Conservation (phyloP, 23 red algal species). For the Gracilaria domingensis region DNA sequence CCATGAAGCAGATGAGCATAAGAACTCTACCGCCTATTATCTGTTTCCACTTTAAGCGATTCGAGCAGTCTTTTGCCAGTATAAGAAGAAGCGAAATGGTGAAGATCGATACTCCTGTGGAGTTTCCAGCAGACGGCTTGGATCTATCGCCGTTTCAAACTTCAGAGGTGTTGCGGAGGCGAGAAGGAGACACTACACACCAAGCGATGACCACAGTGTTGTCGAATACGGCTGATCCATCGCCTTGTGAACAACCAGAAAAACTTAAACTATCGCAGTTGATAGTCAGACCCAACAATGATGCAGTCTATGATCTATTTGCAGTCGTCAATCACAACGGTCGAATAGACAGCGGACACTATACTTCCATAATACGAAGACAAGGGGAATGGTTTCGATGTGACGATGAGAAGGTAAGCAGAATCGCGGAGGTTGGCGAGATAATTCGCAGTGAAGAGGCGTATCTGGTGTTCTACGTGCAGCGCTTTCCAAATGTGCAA, state of each 20-base stretch:
- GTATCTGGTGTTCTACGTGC: conserved; percentile 82
- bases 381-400: conserved; percentile 83
- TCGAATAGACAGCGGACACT: conserved; percentile 93
- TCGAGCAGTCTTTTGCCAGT: conserved; percentile 80
- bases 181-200: neutral
- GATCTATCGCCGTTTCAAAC: conserved; percentile 82
- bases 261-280: neutral
- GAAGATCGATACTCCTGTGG: conserved; percentile 89
- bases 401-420: conserved; percentile 88
- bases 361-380: conserved; percentile 80
- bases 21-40: conserved; percentile 84
- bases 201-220: conserved; percentile 1
- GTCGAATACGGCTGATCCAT: neutral
- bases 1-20: conserved; percentile 87
- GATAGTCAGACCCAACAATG: conserved; percentile 27
- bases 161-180: conserved; percentile 33
- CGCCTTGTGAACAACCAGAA: neutral
- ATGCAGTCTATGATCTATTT: conserved; percentile 87
- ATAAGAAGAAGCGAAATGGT: conserved; percentile 66
- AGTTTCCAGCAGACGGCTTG: conserved; percentile 77
- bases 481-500: conserved; percentile 72
- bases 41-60: conserved; percentile 97
- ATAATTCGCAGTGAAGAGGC: conserved; percentile 71
- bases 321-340: conserved; percentile 89
- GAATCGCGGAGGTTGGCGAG: conserved; percentile 36